A percentile compares a stretch with the other conserved stretches of the same genome.
These are phyloP conservation scores for Camillea tinctor DNA, from an alignment of 2,329 filamentous ascomycete species.

Conservation along the genomic window DNA sequence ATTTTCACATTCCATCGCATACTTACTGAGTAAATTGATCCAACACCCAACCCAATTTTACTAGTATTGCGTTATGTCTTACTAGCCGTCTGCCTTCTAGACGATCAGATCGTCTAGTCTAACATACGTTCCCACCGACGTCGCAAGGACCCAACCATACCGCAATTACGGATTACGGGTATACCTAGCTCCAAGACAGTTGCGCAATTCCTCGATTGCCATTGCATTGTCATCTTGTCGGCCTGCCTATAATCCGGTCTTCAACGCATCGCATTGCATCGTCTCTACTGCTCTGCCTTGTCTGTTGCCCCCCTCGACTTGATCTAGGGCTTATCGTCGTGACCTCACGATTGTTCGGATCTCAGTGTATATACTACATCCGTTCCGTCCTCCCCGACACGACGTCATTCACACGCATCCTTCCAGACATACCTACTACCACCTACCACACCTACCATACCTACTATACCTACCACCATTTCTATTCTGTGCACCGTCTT, in stretches of 20 bases:
- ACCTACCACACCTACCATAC: too few relatives aligned
- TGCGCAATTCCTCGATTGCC: too few relatives aligned
- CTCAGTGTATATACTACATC: neutral
- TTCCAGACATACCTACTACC: neutral
- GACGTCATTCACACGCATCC: neutral
- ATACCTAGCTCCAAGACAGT: constrained; percentile 2
- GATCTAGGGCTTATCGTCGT: neutral
- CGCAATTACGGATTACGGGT: neutral
- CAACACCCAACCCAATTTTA: constrained; percentile 5
- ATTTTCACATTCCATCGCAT: neutral
- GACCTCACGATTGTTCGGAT: neutral
- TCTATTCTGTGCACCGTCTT: neutral
- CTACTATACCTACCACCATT: too few relatives aligned
- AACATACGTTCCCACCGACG: constrained; percentile 15
- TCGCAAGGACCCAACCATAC: constrained; percentile 14
- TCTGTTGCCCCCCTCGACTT: neutral
- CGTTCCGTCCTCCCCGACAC: neutral
- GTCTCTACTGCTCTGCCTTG: too few relatives aligned
- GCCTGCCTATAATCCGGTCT: neutral
- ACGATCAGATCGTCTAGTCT: constrained; percentile 29
- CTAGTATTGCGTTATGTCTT: constrained; percentile 23
- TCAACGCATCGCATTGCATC: too few relatives aligned
- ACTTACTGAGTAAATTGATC: constrained; percentile 1
- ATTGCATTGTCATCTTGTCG: constrained; percentile 2
- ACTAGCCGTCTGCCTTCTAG: constrained; percentile 24